Percentiles rank a stretch among this genome's conserved stretches.
Conservation (phyloP, 2,329 filamentous ascomycete genomes). For the Sclerotinia sclerotiorum region DNA sequence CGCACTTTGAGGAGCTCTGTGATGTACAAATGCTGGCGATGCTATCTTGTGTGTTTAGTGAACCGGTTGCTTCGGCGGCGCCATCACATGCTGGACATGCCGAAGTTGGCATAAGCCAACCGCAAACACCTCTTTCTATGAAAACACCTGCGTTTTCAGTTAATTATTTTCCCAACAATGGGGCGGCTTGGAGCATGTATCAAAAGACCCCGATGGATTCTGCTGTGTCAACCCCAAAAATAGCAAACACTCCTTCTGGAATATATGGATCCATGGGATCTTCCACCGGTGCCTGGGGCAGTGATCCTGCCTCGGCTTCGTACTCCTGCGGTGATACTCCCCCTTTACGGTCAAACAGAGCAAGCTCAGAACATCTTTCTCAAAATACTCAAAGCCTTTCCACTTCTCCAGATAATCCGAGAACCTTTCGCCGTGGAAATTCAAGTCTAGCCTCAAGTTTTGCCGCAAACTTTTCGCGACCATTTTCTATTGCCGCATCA, state of each 20-base stretch:
- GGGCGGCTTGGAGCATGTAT: constrained; percentile 53
- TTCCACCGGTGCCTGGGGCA: constrained; percentile 53
- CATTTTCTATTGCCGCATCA: constrained; percentile 40
- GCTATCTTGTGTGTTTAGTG: constrained; percentile 68
- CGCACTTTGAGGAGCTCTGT: constrained; percentile 60
- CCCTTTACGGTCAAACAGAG: constrained; percentile 49
- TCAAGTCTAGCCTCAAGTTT: constrained; percentile 57
- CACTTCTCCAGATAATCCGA: constrained; percentile 57
- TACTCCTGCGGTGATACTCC: constrained; percentile 64
- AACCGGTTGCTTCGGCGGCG: constrained; percentile 54
- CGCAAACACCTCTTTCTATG: constrained; percentile 62
- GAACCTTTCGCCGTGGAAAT: constrained; percentile 53
- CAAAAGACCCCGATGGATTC: constrained; percentile 55
- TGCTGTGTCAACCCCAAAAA: constrained; percentile 56
- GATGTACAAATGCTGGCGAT: constrained; percentile 72
- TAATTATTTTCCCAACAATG: constrained; percentile 64
- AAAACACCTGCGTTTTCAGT: constrained; percentile 67
- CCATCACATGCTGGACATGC: constrained; percentile 51
- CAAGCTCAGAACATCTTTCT: constrained; percentile 49
- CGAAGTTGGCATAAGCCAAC: constrained; percentile 55
- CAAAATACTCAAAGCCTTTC: constrained; percentile 54
- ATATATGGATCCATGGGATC: constrained; percentile 58
- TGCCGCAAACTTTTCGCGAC: constrained; percentile 53
- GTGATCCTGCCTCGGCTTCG: constrained; percentile 56
- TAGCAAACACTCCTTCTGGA: constrained; percentile 55